Evolutionary conservation across 2,329 filamentous ascomycete genomes (phyloP).

Genomic region (Paecilomyces sp.): DNA sequence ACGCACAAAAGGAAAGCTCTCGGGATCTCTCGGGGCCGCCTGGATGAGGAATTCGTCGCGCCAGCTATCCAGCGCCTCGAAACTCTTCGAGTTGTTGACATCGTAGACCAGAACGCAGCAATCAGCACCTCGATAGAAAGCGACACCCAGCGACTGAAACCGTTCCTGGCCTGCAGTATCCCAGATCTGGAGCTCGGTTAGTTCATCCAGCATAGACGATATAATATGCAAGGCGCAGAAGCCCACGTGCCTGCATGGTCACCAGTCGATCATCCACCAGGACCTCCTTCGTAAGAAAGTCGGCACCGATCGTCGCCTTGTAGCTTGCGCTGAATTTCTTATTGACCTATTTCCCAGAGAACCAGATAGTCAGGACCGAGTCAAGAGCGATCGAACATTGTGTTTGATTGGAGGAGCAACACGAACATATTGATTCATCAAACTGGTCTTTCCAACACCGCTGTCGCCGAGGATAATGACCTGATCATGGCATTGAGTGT

Average conservation of each 20-base stretch:
- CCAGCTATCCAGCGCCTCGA: conserved; percentile 97
- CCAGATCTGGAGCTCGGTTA: conserved; percentile 65
- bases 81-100: conserved; percentile 98
- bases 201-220: background rate
- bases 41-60: conserved; percentile 97
- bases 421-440: conserved; percentile 99
- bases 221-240: background rate
- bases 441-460: conserved; percentile 96
- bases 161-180: conserved; percentile 96
- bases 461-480: conserved; percentile 99
- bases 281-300: conserved; percentile 97
- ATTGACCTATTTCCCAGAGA: conserved; percentile 65
- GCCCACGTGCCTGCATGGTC: conserved; percentile 77
- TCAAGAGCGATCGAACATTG: background rate
- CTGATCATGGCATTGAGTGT: conserved; percentile 40
- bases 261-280: conserved; percentile 94
- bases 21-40: conserved; percentile 89
- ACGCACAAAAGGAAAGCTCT: conserved; percentile 94
- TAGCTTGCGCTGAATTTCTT: conserved; percentile 99
- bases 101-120: conserved; percentile 98
- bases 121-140: conserved; percentile 95
- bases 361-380: background rate
- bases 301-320: conserved; percentile 97
- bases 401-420: conserved; percentile 5
- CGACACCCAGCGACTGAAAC: conserved; percentile 93